A percentile compares a stretch with the other conserved stretches of the same genome.
These are phyloP conservation scores for Metschnikowia gruessii DNA, from an alignment of 805 yeast species.

Conservation along the genomic window DNA sequence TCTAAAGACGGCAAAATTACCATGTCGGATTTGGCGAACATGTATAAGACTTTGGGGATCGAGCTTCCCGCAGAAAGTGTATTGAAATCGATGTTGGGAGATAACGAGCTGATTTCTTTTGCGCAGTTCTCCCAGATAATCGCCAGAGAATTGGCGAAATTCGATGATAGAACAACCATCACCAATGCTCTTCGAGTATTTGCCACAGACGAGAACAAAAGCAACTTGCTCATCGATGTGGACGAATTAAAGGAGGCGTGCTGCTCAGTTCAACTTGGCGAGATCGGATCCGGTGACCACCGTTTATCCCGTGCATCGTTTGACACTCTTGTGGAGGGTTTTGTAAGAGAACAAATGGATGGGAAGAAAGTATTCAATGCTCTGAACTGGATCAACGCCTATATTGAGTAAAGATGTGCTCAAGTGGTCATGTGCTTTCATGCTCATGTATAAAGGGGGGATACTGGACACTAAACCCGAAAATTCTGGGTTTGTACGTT, in stretches of 20 bases:
- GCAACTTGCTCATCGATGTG: slow-evolving; percentile 45
- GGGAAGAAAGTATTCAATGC: slow-evolving; percentile 61
- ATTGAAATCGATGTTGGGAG: slow-evolving; percentile 50
- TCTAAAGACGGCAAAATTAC: slow-evolving; percentile 65
- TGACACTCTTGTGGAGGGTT: slow-evolving; percentile 51
- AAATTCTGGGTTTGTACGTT: not conserved
- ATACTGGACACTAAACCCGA: no score
- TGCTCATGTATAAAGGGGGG: no score
- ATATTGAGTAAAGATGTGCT: slow-evolving; percentile 30
- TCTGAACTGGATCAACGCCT: slow-evolving; percentile 57
- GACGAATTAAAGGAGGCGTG: slow-evolving; percentile 48
- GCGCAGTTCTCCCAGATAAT: slow-evolving; percentile 64
- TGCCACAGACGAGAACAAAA: slow-evolving; percentile 28
- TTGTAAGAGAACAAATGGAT: slow-evolving; percentile 52
- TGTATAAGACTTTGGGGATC: slow-evolving; percentile 54
- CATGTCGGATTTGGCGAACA: slow-evolving; percentile 50
- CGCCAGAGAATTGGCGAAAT: slow-evolving; percentile 50
- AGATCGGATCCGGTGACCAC: slow-evolving; percentile 46
- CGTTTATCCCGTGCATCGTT: slow-evolving; percentile 45
- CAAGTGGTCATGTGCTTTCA: no score
- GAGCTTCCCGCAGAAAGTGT: slow-evolving; percentile 41
- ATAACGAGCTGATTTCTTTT: slow-evolving; percentile 49
- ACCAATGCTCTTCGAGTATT: slow-evolving; percentile 59
- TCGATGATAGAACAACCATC: slow-evolving; percentile 52
- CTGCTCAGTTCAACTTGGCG: slow-evolving; percentile 45